phyloP scores from a whole-genome alignment of 257 asterid species.

The Solanum sitiens region DNA sequence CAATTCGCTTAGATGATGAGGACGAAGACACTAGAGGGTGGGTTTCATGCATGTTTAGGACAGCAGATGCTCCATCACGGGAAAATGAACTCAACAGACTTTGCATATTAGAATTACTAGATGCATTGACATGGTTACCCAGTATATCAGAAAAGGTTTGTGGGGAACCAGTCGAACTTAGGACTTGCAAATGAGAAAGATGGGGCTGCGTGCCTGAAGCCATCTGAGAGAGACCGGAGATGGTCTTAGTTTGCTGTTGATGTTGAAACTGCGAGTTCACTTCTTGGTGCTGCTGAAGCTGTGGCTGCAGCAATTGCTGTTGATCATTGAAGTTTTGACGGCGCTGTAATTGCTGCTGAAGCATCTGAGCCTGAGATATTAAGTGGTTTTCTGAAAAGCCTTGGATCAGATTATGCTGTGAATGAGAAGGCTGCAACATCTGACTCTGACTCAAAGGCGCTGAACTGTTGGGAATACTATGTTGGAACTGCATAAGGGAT shows the following conservation, averaged over 20 bases:
- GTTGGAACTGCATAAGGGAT: conserved; percentile 61
- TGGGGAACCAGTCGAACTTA: conserved; percentile 43
- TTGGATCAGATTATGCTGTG: conserved; percentile 49
- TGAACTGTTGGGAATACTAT: conserved; percentile 36
- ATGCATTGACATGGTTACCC: conserved; percentile 41
- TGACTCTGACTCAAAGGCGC: conserved; percentile 51
- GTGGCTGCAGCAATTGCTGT: conserved; percentile 32
- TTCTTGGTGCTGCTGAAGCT: conserved; percentile 31
- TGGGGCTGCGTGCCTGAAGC: conserved; percentile 38
- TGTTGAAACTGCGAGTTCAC: conserved; percentile 39
- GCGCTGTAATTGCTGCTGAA: conserved; percentile 60
- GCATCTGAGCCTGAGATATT: conserved; percentile 64
- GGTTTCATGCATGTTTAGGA: conserved; percentile 33
- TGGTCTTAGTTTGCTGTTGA: conserved; percentile 32
- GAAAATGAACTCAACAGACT: conserved; percentile 58
- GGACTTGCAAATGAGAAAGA: conserved; percentile 35
- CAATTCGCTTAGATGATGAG: conserved; percentile 62
- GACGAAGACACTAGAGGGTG: conserved; percentile 44
- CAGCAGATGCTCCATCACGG: conserved; percentile 41
- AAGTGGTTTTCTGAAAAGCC: conserved; percentile 45
- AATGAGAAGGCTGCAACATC: conserved; percentile 48
- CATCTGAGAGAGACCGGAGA: conserved; percentile 32
- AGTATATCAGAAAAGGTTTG: conserved; percentile 50
- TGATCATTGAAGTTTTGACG: conserved; percentile 37
- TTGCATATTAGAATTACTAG: conserved; percentile 48